Evolutionary conservation across 495 filamentous ascomycete species (phyloP), one percentile per base, ranked within the genome.

Genomic region (Podospora tetraspora): DNA sequence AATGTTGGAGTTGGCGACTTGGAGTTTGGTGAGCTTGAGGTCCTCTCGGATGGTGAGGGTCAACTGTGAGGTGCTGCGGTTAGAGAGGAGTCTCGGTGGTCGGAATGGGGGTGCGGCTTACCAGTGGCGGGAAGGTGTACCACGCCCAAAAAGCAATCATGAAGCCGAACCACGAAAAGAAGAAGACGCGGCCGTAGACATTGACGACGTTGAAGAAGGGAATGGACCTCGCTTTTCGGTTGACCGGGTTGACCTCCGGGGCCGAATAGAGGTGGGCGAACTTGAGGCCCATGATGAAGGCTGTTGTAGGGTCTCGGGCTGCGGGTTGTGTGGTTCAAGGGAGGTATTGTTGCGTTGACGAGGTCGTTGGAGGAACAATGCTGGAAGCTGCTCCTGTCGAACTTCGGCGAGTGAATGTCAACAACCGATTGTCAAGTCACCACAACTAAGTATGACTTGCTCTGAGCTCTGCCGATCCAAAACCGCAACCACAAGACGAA

Each of bases 91-190:
- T 21, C 12, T 21, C 9, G 21, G 22, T 21, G 19, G 0, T 5
- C 16, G 13, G 12, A 3, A 27, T n/a, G 0, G 19, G 30, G 29
- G 13, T 11, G 56, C 9, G 27, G 66, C 88, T 79, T 82, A 93
- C 90, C 81, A 95, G 75, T 72, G 92, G 92, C 65, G 92, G 91
- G 80, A 94, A 94, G 1, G 92, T 87, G 75, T 89, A 92, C 91
- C 94, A 98, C 3, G 92, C 94, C 79, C 92, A 90, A 82, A 98
- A 98, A 23, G 93, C 92, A 67, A 97, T 87, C 89, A 97, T 92
- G 81, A 98, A 98, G 10, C 94, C 94, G 61, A 92, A 86, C 90
- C 94, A 97, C 0, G 93, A 92, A 80, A 97, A 97, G 83, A 93
- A 92, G 78, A 96, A 97, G 0, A 95, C 92, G 3, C 93, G 86